Evolutionary conservation across 495 filamentous ascomycete species (phyloP), one percentile per base, ranked within the genome.

Genomic region (Extremus antarcticus): DNA sequence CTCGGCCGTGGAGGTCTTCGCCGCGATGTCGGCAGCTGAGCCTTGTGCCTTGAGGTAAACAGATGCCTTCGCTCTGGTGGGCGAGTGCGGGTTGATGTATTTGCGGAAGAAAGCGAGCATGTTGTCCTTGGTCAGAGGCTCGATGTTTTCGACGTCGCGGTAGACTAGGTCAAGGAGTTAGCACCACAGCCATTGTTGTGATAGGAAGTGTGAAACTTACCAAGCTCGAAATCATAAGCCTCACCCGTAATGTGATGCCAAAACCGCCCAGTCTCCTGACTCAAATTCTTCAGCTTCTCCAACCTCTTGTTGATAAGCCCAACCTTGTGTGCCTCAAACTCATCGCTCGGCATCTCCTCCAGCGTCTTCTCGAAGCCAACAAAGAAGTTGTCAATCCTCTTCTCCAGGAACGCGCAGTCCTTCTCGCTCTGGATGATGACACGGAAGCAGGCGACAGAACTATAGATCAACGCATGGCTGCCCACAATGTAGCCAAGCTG

Each of bases 401-500:
- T 78, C 64, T 97, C 92, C 23, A 97, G 70, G 65, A 94, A 95
- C 35, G 81, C 73, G 0, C 85, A 82, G 1, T 84, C 82, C 60
- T 83, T 83, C 73, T 99, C 92, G 63, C 87, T 94, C 73, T 99
- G 92, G 43, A 99, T 91, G 59, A 97, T 82, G 55, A 99, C 83
- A 11, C 90, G 79, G 66, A 90, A 95, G 8, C 86, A 87, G 52
- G 88, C 84, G 2, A 84, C 87, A 0, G 84, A 90, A 45, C 79
- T 67, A 35, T 77, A 79, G 53, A 82, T 75, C 43, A 85, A 75
- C 13, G 79, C 71, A 15, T 89, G 88, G 47, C 85, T 91, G 73
- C 86, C 95, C 0, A 99, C 92, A 45, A 97, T 84, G 63, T 99
- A 99, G 15, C 92, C 92, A 9, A 99, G 84, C 68, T 99, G 92